A percentile compares a stretch with the other conserved stretches of the same genome.
These are phyloP conservation scores for Thraustochytrium sp. DNA, from an alignment of 352 stramenopile genomes.

Conservation along the genomic window DNA sequence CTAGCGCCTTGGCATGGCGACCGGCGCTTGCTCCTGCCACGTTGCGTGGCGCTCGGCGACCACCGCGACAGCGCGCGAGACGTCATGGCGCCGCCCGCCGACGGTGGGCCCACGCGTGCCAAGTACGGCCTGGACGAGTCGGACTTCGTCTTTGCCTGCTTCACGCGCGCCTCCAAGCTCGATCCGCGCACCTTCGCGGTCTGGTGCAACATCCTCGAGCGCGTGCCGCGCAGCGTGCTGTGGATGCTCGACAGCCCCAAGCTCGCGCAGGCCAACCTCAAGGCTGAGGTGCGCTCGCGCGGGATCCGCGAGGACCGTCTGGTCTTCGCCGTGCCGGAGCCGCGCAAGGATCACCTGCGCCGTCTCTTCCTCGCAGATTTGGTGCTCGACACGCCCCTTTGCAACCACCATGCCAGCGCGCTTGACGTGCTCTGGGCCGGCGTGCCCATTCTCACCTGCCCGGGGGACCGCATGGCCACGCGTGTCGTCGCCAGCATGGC, in stretches of 20 bases:
- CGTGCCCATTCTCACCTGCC: conserved; percentile 76
- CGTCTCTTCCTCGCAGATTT: conserved; percentile 76
- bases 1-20: conserved; percentile 54
- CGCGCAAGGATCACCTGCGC: conserved; percentile 80
- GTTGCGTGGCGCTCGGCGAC: conserved; percentile 87
- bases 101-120: conserved; percentile 65
- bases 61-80: conserved; percentile 73
- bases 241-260: conserved; percentile 81
- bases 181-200: conserved; percentile 78
- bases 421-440: conserved; percentile 83
- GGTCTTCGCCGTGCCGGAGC: conserved; percentile 56
- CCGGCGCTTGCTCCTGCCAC: conserved; percentile 81
- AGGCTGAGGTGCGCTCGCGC: conserved; percentile 64
- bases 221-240: conserved; percentile 78
- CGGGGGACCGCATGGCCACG: conserved; percentile 76
- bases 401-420: conserved; percentile 80
- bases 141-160: conserved; percentile 88
- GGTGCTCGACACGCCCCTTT: conserved; percentile 81
- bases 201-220: conserved; percentile 86
- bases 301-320: conserved; percentile 65
- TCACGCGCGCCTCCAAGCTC: conserved; percentile 91
- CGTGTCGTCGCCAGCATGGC: conserved; percentile 78
- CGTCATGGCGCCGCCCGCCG: conserved; percentile 67
- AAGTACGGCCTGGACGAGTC: conserved; percentile 81
- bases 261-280: conserved; percentile 69